Base-by-base conservation (phyloP, 2,329 filamentous ascomycete genomes). In the Fusarium solani-melongenae region DNA sequence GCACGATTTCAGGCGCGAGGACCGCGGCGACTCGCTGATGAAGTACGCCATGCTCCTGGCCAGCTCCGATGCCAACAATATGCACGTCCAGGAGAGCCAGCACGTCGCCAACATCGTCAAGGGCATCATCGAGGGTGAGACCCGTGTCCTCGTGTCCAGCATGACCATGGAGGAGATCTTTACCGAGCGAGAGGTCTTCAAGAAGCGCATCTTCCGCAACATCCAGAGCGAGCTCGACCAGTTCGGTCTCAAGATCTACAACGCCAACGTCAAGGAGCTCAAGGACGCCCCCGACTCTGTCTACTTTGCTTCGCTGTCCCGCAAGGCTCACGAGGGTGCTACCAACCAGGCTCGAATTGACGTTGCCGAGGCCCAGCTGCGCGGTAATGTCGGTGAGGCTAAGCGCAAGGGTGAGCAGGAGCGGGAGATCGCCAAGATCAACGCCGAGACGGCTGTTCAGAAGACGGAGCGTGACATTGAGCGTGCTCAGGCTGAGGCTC, bases 141-240 rank as follows among this genome's bases (percentile, higher is more conserved):
- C 93, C 1, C 89, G 94, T 67, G 92, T 94, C 7, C 90, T 97
- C 62, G 93, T 97, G 46, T 94, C 92, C 1, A 92, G 90, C 76
- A 96, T 97, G 93, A 95, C 93, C n/a, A 96, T 96, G 93, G 94
- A 96, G 80, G 94, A 96, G 82, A 93, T 97, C 67, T 95, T 95
- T 82, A 92, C 91, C 69, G 92, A 94, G 82, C 87, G 93, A 36
- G 91, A 93, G 75, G 86, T 92, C 49, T 95, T 95, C 86, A 94
- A 96, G 85, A 89, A 88, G 74, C 91, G 92, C 74, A 92, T 93
- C 76, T 92, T 92, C 82, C 86, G 87, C 73, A 93, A 94, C 80
- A 94, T 96, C 66, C 93, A 95, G 80, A 89, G 89, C 67, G 94
- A 97, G 81, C 88, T 97, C 2, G 88, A 92, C 72, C 92, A 95